Evolutionary conservation across 2,329 filamentous ascomycete species (phyloP), one percentile per base, ranked within the genome.

Genomic region (Neoascochyta sp.): DNA sequence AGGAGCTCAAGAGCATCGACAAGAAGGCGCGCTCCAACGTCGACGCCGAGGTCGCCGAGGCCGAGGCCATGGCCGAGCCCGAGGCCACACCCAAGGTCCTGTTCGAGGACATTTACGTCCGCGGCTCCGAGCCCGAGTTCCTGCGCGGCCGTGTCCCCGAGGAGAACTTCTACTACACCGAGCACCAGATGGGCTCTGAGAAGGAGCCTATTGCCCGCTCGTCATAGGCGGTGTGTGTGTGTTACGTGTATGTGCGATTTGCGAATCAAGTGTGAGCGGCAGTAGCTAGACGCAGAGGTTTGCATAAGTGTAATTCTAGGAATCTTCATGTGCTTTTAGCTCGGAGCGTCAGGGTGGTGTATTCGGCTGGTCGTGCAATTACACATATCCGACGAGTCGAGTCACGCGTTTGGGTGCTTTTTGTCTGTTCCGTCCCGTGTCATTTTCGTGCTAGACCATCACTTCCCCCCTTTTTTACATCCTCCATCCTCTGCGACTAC

Each of bases 81-180:
- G 87, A 94, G 27, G 64, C 83, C 34, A 93, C 78, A 41, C 71
- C 81, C 32, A 77, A 87, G 67, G 92, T 92, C 52, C 75, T 98
- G 52, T 98, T 78, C 66, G 90, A 98, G 80, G 90, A 95, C 66
- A 94, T 95, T 65, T 96, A 95, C 68, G 88, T 89, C 55, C 75
- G 75, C 46, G 90, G 90, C 49, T 83, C 78, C 41, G 90, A 95
- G 78, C 89, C 89, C 35, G 71, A 80, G 59, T 95, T 83, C 74
- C 78, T 95, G 70, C 80, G 89, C 54, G 90, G 90, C 52, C 78
- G 90, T 43, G 88, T 83, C 38, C 76, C 83, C 32, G 89, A 96
- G 60, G 92, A 96, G 83, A 90, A 88, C 70, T 92, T 81, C 71
- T 95, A 83, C 69, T 82, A 81, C 64, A 50, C 41, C 7, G 55